Conservation (phyloP, 345 rosid genomes). For the Aurinia saxatilis region DNA sequence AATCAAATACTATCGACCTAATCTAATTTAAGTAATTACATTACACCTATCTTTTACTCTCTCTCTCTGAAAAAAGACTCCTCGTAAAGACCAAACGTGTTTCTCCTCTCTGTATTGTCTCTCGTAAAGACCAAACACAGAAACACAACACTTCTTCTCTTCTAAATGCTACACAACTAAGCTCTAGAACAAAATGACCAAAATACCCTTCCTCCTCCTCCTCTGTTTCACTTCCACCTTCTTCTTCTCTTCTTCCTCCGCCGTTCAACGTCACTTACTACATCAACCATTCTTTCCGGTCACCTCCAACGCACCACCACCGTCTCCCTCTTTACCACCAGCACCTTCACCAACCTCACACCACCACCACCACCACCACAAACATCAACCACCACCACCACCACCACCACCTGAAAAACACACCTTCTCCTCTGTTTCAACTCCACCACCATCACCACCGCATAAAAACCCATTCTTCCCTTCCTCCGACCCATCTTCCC, state of each 20-base stretch:
- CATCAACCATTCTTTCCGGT: slow-evolving; percentile 68
- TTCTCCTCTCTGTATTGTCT: neutral
- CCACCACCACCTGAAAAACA: slow-evolving; percentile 44
- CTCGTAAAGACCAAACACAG: slow-evolving; percentile 15
- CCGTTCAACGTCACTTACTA: slow-evolving; percentile 45
- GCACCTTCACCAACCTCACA: slow-evolving; percentile 31
- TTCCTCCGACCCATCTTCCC: slow-evolving; percentile 20
- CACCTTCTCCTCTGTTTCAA: slow-evolving; percentile 31
- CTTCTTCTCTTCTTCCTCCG: slow-evolving; percentile 25
- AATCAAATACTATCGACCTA: neutral
- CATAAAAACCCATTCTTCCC: slow-evolving; percentile 44
- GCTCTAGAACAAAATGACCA: slow-evolving; percentile 15
- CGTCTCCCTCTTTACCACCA: slow-evolving; percentile 24
- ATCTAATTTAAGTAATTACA: neutral
- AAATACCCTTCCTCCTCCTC: slow-evolving; percentile 7
- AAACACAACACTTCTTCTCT: neutral
- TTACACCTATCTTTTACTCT: neutral
- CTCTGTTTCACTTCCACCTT: slow-evolving; percentile 20
- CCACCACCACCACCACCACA: slow-evolving; percentile 26
- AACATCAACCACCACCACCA: slow-evolving; percentile 13
- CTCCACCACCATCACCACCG: slow-evolving; percentile 26
- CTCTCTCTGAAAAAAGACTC: neutral
- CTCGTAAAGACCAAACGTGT: slow-evolving; percentile 20
- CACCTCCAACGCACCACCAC: slow-evolving; percentile 31
- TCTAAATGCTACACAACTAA: slow-evolving; percentile 24